Evolutionary conservation across 2,329 filamentous ascomycete genomes (phyloP).

Genomic region (Fusarium duplospermum): DNA sequence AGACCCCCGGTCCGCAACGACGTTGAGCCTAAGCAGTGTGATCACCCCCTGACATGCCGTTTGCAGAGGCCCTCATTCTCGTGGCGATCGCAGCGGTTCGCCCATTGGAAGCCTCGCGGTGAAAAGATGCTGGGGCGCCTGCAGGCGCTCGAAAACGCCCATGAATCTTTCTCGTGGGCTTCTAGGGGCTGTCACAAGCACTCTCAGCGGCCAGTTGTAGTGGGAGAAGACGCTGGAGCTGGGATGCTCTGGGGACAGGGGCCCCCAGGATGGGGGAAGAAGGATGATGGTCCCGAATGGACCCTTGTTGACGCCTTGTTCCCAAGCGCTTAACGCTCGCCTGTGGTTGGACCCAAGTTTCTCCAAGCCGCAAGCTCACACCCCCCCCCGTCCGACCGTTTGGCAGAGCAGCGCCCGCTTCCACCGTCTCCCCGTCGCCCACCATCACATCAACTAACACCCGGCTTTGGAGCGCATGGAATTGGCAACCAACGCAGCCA

Average conservation of each 20-base stretch:
- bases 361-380: constrained; percentile 3
- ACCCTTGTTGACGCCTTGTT: constrained; percentile 5
- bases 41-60: constrained; percentile 5
- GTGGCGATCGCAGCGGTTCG: not conserved
- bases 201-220: constrained; percentile 2
- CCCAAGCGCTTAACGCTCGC: constrained; percentile 8
- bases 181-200: not conserved
- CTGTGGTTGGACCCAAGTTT: constrained; percentile 10
- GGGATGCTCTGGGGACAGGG: constrained; percentile 10
- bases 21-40: not conserved
- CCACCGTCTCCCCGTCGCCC: constrained; percentile 3
- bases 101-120: not conserved
- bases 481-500: constrained; percentile 12
- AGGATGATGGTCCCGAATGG: not conserved
- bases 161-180: constrained; percentile 2
- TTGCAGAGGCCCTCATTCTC: not conserved
- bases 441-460: constrained; percentile 14
- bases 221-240: constrained; percentile 2
- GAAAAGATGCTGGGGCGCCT: not conserved
- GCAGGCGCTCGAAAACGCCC: not conserved
- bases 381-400: constrained; percentile 8
- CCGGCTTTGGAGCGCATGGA: not conserved
- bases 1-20: not conserved
- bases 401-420: not conserved
- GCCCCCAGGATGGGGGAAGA: not conserved